Percentiles rank a stretch among this genome's conserved stretches.
Evolutionary conservation across 2,329 filamentous ascomycete genomes (phyloP).

Genomic region (Fusarium bulbicola): DNA sequence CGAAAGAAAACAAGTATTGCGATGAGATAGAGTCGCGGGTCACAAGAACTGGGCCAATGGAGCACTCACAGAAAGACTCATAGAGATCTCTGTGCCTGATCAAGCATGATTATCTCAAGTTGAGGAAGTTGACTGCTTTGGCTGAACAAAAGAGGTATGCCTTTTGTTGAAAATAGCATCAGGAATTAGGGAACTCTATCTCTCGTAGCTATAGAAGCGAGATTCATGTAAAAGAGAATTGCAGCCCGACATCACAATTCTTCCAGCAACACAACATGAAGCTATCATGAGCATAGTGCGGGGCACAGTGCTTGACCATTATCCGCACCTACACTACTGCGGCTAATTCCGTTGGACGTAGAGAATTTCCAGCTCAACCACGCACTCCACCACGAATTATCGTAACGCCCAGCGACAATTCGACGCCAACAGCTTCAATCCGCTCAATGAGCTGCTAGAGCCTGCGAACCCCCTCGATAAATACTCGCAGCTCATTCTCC

Average conservation of each 20-base stretch:
- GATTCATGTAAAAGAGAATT: neutral
- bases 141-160: neutral
- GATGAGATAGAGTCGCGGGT: neutral
- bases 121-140: neutral
- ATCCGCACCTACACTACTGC: constrained; percentile 13
- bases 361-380: constrained; percentile 43
- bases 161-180: too few species aligned
- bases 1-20: neutral
- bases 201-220: neutral
- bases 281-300: constrained; percentile 35
- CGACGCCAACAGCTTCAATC: constrained; percentile 35
- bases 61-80: too few species aligned
- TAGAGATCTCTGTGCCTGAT: neutral
- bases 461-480: constrained; percentile 20
- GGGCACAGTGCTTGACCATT: neutral
- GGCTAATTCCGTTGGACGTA: constrained; percentile 34
- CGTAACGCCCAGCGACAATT: constrained; percentile 37
- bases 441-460: constrained; percentile 42
- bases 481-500: constrained; percentile 19
- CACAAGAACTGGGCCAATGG: neutral
- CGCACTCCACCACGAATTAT: constrained; percentile 41
- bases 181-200: too few species aligned
- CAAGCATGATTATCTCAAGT: neutral
- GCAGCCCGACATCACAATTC: neutral
- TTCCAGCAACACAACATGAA: neutral